phyloP scores from a whole-genome alignment of 352 stramenopile species.

The Pythium apleroticum region DNA sequence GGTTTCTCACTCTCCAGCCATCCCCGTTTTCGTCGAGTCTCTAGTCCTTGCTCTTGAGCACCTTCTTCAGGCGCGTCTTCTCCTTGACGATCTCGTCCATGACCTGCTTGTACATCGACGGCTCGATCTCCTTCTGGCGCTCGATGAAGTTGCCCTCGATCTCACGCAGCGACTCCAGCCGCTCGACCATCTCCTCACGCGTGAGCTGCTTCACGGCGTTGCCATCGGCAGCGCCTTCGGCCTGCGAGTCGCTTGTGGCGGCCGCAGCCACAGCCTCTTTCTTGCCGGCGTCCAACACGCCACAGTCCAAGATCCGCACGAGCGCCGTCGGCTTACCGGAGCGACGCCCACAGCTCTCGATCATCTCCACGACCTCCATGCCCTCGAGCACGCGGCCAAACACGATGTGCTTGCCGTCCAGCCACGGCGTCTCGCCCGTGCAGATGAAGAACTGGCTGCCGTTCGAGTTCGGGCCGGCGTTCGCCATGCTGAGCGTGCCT shows the following conservation, averaged over 20 bases:
- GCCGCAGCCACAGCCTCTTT: background rate
- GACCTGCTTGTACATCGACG: conserved; percentile 57
- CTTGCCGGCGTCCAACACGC: conserved; percentile 36
- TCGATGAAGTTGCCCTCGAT: conserved; percentile 56
- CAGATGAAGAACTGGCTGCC: conserved; percentile 97
- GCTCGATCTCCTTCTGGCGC: conserved; percentile 62
- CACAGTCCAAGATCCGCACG: conserved; percentile 93
- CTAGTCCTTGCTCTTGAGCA: conserved; percentile 38
- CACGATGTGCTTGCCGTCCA: conserved; percentile 97
- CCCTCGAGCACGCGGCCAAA: conserved; percentile 92
- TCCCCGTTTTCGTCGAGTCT: too few relatives aligned
- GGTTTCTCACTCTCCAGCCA: too few relatives aligned
- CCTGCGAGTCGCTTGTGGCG: background rate
- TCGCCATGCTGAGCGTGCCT: conserved; percentile 88
- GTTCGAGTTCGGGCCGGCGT: conserved; percentile 89
- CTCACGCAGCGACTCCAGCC: conserved; percentile 59
- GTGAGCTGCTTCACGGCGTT: conserved; percentile 34
- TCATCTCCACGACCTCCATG: conserved; percentile 91
- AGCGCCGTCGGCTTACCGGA: conserved; percentile 84
- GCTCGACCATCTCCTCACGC: conserved; percentile 59
- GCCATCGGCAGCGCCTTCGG: background rate
- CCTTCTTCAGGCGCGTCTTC: conserved; percentile 61
- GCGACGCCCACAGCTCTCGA: conserved; percentile 76
- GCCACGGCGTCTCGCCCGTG: conserved; percentile 93
- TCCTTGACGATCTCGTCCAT: conserved; percentile 71